phyloP scores from a whole-genome alignment of 2,329 filamentous ascomycete species.

The Xylaria sp. region DNA sequence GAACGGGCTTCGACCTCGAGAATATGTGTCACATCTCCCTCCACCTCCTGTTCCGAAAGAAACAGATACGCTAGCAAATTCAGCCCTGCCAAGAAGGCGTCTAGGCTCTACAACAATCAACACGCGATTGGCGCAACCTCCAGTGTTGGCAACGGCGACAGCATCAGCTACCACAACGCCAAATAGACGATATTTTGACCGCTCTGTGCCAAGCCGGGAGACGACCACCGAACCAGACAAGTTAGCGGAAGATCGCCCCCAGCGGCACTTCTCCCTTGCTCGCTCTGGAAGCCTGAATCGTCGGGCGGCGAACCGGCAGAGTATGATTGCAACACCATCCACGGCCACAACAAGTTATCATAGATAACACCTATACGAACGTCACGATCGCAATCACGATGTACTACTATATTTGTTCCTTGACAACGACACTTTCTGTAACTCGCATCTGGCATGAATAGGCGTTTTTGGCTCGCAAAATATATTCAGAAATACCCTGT shows the following conservation, averaged over 20 bases:
- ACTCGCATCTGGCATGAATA: slow-evolving; percentile 36
- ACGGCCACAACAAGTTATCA: slow-evolving; percentile 47
- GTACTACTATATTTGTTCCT: slow-evolving; percentile 39
- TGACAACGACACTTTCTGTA: slow-evolving; percentile 29
- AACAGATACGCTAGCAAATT: slow-evolving; percentile 46
- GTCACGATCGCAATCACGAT: slow-evolving; percentile 41
- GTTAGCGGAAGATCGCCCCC: slow-evolving; percentile 48
- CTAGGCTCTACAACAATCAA: slow-evolving; percentile 56
- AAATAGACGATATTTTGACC: slow-evolving; percentile 56
- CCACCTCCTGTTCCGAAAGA: slow-evolving; percentile 42
- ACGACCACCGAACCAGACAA: slow-evolving; percentile 45
- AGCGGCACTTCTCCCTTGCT: slow-evolving; percentile 53
- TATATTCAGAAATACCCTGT: slow-evolving; percentile 24
- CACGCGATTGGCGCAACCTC: slow-evolving; percentile 51
- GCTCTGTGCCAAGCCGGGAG: slow-evolving; percentile 50
- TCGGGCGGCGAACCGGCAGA: slow-evolving; percentile 51
- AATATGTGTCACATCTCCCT: slow-evolving; percentile 47
- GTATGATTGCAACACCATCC: slow-evolving; percentile 48
- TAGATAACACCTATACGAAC: slow-evolving; percentile 45
- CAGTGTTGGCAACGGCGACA: slow-evolving; percentile 33
- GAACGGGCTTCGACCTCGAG: slow-evolving; percentile 47
- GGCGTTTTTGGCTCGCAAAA: slow-evolving; percentile 29
- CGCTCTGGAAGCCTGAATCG: slow-evolving; percentile 54
- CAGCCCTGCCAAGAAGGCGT: slow-evolving; percentile 59
- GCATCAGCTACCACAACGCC: slow-evolving; percentile 43